These are phyloP conservation scores for Cutaneotrichosporon curvatum DNA, from an alignment of 1,284 basidiomycete genomes.

Conservation along the genomic window DNA sequence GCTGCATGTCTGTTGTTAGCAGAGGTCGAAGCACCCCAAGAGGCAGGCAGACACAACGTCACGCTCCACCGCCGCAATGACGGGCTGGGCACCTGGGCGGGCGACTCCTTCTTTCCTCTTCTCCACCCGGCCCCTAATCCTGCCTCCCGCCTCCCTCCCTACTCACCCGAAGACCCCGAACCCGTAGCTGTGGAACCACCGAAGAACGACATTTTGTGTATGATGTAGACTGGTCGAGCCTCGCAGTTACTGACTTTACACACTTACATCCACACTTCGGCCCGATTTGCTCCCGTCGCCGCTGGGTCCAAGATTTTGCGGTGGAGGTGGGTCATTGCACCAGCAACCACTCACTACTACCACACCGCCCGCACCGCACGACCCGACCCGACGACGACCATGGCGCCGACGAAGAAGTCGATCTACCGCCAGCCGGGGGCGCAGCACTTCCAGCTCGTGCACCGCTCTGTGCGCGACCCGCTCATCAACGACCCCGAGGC, in stretches of 20 bases:
- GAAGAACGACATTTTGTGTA: slow-evolving; percentile 6
- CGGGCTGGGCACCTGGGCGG: too few relatives aligned
- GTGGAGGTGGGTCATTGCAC: slow-evolving; percentile 1
- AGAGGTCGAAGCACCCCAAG: not conserved
- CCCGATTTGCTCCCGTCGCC: not conserved
- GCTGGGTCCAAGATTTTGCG: slow-evolving; percentile 6
- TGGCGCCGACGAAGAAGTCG: slow-evolving; percentile 56
- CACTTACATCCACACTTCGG: not conserved
- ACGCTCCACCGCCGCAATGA: not conserved
- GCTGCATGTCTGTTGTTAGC: slow-evolving; percentile 34
- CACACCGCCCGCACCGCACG: too few relatives aligned
- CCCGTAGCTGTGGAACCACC: not conserved
- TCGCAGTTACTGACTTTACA: not conserved
- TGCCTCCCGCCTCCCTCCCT: not conserved
- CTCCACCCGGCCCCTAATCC: too few relatives aligned
- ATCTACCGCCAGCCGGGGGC: slow-evolving; percentile 82
- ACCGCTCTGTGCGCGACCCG: slow-evolving; percentile 92
- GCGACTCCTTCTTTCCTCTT: too few relatives aligned
- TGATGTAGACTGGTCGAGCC: not conserved
- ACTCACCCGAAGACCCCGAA: slow-evolving; percentile 2
- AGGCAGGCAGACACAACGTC: not conserved
- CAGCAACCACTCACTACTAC: too few relatives aligned
- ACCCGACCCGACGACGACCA: slow-evolving; percentile 8
- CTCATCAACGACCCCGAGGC: slow-evolving; percentile 87
- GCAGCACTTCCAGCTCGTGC: slow-evolving; percentile 93